Evolutionary conservation across 2,329 filamentous ascomycete genomes (phyloP), one percentile per base, ranked within the genome.

Genomic region (Aspergillus nomiae): DNA sequence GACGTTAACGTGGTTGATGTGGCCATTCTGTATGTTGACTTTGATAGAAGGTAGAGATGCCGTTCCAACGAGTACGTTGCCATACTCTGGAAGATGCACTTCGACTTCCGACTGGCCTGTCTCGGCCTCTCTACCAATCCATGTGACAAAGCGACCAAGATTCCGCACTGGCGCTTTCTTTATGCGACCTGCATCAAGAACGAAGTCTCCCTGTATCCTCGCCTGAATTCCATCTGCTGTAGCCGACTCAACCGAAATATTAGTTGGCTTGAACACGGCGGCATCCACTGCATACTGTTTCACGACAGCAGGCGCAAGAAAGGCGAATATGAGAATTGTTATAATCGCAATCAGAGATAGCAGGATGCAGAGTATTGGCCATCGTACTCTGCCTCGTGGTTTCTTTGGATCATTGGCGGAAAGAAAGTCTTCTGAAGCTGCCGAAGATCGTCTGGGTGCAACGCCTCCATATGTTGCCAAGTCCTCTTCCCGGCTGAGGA

Each of bases 241-340:
- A 68, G 97, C 90, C 2, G 90, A 92, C 71, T 95, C 91, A 63
- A 99, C 88, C 1, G 93, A 92, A 24, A 99, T 80, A 68, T 89
- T 91, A 7, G 90, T 93, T 2, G 95, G 92, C 73, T 94, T 88
- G 68, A 99, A 86, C 21, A 94, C 88, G 28, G 90, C 85, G 3
- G 94, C 92, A 76, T 94, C 85, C 78, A 94, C 90, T 56, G 91
- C 92, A 77, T 99, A 99, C 74, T 92, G 86, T 77, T 96, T 88
- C 12, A 96, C 87, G 9, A 90, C 87, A 19, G 90, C 88, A 2
- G 94, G 94, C 0, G 90, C 87, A 59, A 96, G 86, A 79, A 97
- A 97, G 19, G 89, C 92, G 61, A 94, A 81, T 19, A 90, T 78
- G 63, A 97, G 88, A 69, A 96, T 92, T 32, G 84, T 75, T 26